Evolutionary conservation across 345 rosid species (phyloP).

Genomic region (Excoecaria agallocha): DNA sequence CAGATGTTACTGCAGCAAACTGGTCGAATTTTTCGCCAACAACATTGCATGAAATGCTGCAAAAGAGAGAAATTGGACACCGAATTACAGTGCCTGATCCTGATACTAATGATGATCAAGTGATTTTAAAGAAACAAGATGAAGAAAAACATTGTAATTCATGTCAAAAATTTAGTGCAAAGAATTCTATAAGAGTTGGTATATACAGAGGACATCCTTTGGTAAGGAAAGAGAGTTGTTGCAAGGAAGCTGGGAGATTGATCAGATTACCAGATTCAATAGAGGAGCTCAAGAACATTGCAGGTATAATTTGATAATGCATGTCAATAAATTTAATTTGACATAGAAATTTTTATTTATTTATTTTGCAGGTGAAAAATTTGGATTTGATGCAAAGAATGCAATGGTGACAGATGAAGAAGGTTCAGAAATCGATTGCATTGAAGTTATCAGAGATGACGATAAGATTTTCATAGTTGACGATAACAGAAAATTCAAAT

Average conservation of each 20-base stretch:
- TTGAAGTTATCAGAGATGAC: constrained; percentile 81
- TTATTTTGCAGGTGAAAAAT: constrained; percentile 49
- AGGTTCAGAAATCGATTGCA: constrained; percentile 77
- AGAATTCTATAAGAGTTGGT: constrained; percentile 49
- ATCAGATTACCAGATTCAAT: constrained; percentile 60
- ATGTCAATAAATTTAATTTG: not conserved
- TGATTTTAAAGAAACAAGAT: constrained; percentile 27
- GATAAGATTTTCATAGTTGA: constrained; percentile 76
- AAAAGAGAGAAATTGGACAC: constrained; percentile 46
- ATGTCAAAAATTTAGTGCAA: not conserved
- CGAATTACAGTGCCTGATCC: constrained; percentile 29
- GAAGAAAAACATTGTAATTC: constrained; percentile 21
- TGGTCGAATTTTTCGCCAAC: constrained; percentile 21
- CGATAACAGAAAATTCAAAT: not conserved
- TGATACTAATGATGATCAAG: constrained; percentile 15
- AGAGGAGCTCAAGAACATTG: constrained; percentile 69
- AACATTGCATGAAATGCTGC: constrained; percentile 40
- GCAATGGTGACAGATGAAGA: constrained; percentile 56
- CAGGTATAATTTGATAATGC: constrained; percentile 41
- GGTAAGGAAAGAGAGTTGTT: constrained; percentile 41
- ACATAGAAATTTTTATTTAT: not conserved
- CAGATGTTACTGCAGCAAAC: constrained; percentile 39
- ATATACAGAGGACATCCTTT: constrained; percentile 70
- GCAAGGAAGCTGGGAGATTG: constrained; percentile 58
- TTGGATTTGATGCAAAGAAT: constrained; percentile 59